These are phyloP conservation scores for Cicer bijugum DNA, from an alignment of 306 rosid genomes.

Conservation along the genomic window DNA sequence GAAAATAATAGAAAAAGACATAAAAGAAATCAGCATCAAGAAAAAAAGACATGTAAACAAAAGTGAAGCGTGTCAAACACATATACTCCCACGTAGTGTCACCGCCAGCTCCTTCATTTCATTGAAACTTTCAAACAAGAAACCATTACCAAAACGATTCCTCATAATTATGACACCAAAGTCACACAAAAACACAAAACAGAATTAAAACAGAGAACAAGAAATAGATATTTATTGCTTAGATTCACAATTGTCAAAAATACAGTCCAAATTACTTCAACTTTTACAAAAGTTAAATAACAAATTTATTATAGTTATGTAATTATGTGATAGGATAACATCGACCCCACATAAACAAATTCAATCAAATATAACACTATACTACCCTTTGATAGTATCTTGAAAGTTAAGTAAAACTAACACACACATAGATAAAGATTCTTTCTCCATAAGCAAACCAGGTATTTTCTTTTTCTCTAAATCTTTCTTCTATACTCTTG, in stretches of 20 bases:
- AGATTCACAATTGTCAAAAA: not conserved
- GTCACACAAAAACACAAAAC: not conserved
- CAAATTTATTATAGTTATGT: not conserved
- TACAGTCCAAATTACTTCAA: not conserved
- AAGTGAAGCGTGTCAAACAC: constrained; percentile 15
- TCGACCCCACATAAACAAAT: constrained; percentile 5
- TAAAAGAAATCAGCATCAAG: not conserved
- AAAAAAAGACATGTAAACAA: not conserved
- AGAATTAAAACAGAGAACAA: not conserved
- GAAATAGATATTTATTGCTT: not conserved
- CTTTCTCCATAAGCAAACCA: not conserved
- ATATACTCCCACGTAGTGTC: constrained; percentile 11
- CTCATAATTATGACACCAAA: constrained; percentile 9
- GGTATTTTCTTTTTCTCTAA: not conserved
- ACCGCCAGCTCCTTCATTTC: not conserved
- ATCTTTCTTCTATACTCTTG: not conserved
- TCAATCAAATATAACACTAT: not conserved
- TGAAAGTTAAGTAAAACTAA: constrained; percentile 1
- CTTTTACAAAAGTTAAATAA: not conserved
- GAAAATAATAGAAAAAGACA: not conserved
- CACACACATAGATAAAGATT: not conserved
- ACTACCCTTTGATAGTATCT: not conserved
- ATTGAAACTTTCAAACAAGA: not conserved
- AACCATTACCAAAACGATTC: not conserved
- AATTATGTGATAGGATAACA: not conserved